Base-by-base conservation (phyloP, 2,329 filamentous ascomycete genomes). In the Exserohilum rostratum region DNA sequence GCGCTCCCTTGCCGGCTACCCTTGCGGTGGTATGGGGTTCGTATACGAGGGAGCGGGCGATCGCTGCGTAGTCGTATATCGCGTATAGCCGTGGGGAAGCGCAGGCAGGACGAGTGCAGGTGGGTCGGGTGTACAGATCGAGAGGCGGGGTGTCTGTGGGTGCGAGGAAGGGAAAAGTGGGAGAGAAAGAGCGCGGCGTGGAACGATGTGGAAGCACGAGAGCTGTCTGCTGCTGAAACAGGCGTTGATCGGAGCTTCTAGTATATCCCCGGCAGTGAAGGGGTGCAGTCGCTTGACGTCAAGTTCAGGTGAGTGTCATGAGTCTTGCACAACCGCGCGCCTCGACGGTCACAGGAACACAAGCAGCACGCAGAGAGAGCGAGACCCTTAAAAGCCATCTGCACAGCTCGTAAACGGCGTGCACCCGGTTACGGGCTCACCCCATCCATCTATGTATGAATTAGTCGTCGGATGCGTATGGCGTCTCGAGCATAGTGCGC, bases 171-270 rank as follows among this genome's bases (percentile, higher is more conserved):
- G 50, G 40, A 40, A 42, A 45, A 25, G 42, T 44, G 33, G 46
- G 57, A 37, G 46, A 39, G 52, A 61, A 52, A 49, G 50, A 44
- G 52, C 60, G 52, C 53, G 51, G 56, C 51, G 50, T 55, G 58
- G 57, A 61, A 55, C 55, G 58, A 53, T 44, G 44, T 25, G 22
- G 6, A 30, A 30, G 20, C 13, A 55, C 50, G 50, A 45, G 47
- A 52, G 55, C 57, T 57, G 61, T 62, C 66, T 60, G 55, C 58
- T 58, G 47, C 52, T 64, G 64, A 67, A 62, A 69, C 61, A 64
- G 54, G 52, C 43, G 55, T 50, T 62, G 57, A 46, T 56, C 53
- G 47, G 46, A 54, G 52, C 47, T 55, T 54, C 45, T 55, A 52
- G 54, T 25, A 25, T 25, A 48, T 52, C 47, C 47, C 53, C 45